These are phyloP conservation scores for Dalbergia cultrata DNA, from an alignment of 306 rosid species.

Conservation along the genomic window DNA sequence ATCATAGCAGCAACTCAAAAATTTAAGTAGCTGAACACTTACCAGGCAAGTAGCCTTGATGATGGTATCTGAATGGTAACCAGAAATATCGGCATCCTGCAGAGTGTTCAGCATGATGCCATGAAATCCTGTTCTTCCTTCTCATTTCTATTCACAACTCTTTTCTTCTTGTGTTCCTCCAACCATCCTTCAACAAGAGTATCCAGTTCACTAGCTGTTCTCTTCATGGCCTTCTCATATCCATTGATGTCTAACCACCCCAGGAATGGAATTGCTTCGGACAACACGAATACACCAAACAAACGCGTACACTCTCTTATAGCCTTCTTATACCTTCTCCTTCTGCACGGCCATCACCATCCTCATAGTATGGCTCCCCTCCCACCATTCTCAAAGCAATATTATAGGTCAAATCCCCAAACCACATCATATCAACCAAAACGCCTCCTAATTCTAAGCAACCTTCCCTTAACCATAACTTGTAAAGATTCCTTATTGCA, in stretches of 20 bases:
- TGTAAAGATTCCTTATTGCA: constrained; percentile 38
- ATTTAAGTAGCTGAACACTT: constrained; percentile 26
- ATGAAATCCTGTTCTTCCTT: constrained; percentile 56
- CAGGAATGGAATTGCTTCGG: constrained; percentile 58
- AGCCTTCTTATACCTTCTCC: constrained; percentile 48
- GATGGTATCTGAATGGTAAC: constrained; percentile 51
- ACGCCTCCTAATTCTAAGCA: constrained; percentile 40
- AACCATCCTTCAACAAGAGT: constrained; percentile 44
- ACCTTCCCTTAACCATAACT: constrained; percentile 45
- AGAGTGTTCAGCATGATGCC: constrained; percentile 50
- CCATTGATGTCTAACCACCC: constrained; percentile 56
- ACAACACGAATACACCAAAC: constrained; percentile 54
- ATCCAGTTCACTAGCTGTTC: constrained; percentile 53
- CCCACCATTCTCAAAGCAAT: constrained; percentile 57
- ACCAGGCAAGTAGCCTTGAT: constrained; percentile 59
- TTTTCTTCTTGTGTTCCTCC: constrained; percentile 57
- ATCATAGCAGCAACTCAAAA: background rate
- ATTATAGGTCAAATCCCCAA: constrained; percentile 55
- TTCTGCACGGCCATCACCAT: constrained; percentile 47
- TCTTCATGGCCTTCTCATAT: constrained; percentile 54
- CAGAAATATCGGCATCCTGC: constrained; percentile 35
- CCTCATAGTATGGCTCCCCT: constrained; percentile 52
- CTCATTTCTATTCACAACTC: constrained; percentile 23
- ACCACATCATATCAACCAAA: constrained; percentile 67
- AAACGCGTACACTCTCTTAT: constrained; percentile 48